These are phyloP conservation scores for Aphanomyces invadans DNA, from an alignment of 352 stramenopile species.

Conservation along the genomic window DNA sequence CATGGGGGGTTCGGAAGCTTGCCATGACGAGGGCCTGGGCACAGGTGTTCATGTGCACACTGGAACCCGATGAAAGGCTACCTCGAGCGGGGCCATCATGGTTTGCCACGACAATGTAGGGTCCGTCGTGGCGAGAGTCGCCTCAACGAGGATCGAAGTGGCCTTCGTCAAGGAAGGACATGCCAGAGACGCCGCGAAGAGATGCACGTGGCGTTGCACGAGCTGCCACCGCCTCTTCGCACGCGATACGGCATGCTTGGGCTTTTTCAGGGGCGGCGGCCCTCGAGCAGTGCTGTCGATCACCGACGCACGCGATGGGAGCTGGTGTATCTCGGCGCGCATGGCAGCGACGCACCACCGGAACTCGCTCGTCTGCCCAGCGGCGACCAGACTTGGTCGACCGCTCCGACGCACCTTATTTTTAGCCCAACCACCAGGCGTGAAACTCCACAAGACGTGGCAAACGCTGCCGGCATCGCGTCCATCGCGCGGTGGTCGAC, in stretches of 20 bases:
- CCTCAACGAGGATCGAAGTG: neutral
- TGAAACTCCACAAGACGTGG: too few species aligned
- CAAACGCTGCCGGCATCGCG: too few species aligned
- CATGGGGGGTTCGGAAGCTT: neutral
- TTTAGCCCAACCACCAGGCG: too few species aligned
- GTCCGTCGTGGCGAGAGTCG: neutral
- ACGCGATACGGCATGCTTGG: neutral
- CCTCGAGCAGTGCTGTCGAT: too few species aligned
- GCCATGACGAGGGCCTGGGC: neutral
- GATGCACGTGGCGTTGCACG: neutral
- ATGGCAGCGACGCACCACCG: too few species aligned
- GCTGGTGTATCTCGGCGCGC: too few species aligned
- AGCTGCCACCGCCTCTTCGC: neutral
- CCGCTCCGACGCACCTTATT: too few species aligned
- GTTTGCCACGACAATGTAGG: neutral
- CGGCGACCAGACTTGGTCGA: too few species aligned
- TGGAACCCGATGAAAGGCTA: neutral
- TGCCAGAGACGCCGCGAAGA: neutral
- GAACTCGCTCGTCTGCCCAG: too few species aligned
- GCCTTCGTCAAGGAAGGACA: neutral
- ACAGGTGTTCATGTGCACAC: too few species aligned
- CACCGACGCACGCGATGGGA: too few species aligned
- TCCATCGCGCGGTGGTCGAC: too few species aligned
- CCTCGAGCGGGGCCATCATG: neutral
- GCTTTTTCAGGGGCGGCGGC: neutral